A percentile compares a stretch with the other conserved stretches of the same genome.
These are phyloP conservation scores for Panus rudis DNA, from an alignment of 768 basidiomycete species.

Conservation along the genomic window DNA sequence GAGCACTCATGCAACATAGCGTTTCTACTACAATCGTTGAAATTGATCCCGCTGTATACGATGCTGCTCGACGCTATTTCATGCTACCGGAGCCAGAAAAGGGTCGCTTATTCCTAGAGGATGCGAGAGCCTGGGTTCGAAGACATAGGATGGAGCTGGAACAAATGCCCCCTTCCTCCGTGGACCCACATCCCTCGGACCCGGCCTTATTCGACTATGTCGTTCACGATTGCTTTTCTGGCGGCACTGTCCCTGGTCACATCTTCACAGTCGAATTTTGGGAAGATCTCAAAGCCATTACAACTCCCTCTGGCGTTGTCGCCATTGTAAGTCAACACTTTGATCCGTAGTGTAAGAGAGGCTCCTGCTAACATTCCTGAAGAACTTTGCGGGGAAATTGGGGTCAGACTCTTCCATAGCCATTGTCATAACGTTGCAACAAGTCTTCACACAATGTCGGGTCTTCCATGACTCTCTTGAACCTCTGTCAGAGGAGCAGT, in stretches of 20 bases:
- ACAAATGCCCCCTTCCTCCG: conserved; percentile 8
- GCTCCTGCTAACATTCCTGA: not conserved
- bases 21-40: conserved; percentile 82
- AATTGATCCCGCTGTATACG: conserved; percentile 87
- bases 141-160: conserved; percentile 29
- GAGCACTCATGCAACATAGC: conserved; percentile 62
- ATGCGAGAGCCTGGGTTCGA: conserved; percentile 67
- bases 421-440: conserved; percentile 62
- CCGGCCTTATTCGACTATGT: conserved; percentile 55
- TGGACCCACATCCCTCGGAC: conserved; percentile 22
- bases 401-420: conserved; percentile 55
- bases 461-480: conserved; percentile 69
- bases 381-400: conserved; percentile 84
- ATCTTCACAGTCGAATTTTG: conserved; percentile 85
- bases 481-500: conserved; percentile 37
- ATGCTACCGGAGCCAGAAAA: conserved; percentile 61
- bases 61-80: conserved; percentile 74
- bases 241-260: conserved; percentile 83
- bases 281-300: conserved; percentile 53
- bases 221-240: conserved; percentile 91
- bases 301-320: conserved; percentile 67
- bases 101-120: conserved; percentile 61
- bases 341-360: not conserved
- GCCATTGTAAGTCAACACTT: conserved; percentile 61
- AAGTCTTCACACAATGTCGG: conserved; percentile 72